These are phyloP conservation scores for Cyberlindnera petersonii DNA, from an alignment of 805 yeast species.

Conservation along the genomic window DNA sequence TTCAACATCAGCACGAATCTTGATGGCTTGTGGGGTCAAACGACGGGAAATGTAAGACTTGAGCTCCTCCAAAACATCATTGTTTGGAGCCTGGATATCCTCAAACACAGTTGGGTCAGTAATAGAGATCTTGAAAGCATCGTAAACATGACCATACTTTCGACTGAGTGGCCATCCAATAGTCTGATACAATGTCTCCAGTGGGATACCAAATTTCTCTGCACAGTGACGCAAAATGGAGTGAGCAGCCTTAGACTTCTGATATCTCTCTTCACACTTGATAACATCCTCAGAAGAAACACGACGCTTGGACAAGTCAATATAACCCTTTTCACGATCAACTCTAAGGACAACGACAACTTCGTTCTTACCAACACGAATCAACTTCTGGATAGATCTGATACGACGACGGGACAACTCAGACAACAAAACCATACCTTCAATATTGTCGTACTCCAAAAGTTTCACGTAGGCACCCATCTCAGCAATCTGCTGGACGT, in stretches of 20 bases:
- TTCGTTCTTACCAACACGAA: slow-evolving; percentile 97
- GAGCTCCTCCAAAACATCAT: slow-evolving; percentile 77
- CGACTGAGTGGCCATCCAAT: slow-evolving; percentile 97
- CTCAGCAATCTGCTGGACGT: slow-evolving; percentile 96
- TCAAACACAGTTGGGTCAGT: slow-evolving; percentile 85
- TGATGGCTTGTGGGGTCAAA: slow-evolving; percentile 96
- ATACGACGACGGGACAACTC: slow-evolving; percentile 98
- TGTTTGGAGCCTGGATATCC: slow-evolving; percentile 64
- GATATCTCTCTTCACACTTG: slow-evolving; percentile 96
- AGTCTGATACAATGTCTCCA: slow-evolving; percentile 80
- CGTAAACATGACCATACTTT: slow-evolving; percentile 95
- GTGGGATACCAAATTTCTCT: slow-evolving; percentile 85
- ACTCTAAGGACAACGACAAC: slow-evolving; percentile 97
- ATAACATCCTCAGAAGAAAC: slow-evolving; percentile 96
- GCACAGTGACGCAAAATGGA: slow-evolving; percentile 98
- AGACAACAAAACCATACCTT: slow-evolving; percentile 95
- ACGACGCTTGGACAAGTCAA: slow-evolving; percentile 95
- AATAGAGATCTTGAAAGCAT: slow-evolving; percentile 94
- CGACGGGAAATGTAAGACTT: slow-evolving; percentile 85
- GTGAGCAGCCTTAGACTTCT: slow-evolving; percentile 95
- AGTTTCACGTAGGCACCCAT: slow-evolving; percentile 99
- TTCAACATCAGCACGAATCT: slow-evolving; percentile 97
- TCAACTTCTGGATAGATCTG: slow-evolving; percentile 93
- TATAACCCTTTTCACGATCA: slow-evolving; percentile 97
- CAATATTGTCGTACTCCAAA: slow-evolving; percentile 95